Conservation (phyloP, 176 grass and related monocot genomes). For the Neostapfia colusana region DNA sequence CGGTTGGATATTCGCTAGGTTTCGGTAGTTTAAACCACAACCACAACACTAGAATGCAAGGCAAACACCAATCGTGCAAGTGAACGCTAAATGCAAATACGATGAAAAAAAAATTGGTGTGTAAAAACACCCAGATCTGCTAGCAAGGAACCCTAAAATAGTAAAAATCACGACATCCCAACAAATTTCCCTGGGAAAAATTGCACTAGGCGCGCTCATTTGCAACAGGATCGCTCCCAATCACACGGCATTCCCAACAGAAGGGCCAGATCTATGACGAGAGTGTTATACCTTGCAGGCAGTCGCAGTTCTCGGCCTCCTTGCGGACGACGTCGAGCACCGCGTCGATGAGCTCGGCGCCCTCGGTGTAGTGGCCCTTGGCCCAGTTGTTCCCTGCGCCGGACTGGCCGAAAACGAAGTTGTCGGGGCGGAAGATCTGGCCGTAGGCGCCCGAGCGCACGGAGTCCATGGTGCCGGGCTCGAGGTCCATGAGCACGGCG, state of each 20-base stretch:
- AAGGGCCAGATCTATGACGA: background rate
- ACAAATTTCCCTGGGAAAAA: background rate
- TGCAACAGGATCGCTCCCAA: background rate
- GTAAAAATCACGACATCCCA: background rate
- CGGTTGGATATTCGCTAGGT: background rate
- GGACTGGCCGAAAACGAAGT: slow-evolving; percentile 90
- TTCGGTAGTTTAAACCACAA: background rate
- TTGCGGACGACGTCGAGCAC: slow-evolving; percentile 92
- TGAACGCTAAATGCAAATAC: background rate
- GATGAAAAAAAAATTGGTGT: background rate
- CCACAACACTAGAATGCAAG: background rate
- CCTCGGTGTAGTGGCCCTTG: slow-evolving; percentile 95
- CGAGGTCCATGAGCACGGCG: slow-evolving; percentile 94
- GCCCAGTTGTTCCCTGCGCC: slow-evolving; percentile 95
- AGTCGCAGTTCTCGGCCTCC: slow-evolving; percentile 97
- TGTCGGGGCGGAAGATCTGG: slow-evolving; percentile 94
- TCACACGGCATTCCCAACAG: background rate
- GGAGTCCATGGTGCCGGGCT: slow-evolving; percentile 91
- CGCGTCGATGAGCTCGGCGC: slow-evolving; percentile 88
- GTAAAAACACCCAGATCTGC: slow-evolving; percentile 24
- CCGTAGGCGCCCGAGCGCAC: slow-evolving; percentile 67
- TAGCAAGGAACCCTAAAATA: too few species aligned
- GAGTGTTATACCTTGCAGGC: slow-evolving; percentile 64
- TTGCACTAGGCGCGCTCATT: background rate
- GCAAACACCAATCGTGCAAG: background rate